Base-by-base conservation (phyloP, 2,329 filamentous ascomycete species). In the Colletotrichum sp. region DNA sequence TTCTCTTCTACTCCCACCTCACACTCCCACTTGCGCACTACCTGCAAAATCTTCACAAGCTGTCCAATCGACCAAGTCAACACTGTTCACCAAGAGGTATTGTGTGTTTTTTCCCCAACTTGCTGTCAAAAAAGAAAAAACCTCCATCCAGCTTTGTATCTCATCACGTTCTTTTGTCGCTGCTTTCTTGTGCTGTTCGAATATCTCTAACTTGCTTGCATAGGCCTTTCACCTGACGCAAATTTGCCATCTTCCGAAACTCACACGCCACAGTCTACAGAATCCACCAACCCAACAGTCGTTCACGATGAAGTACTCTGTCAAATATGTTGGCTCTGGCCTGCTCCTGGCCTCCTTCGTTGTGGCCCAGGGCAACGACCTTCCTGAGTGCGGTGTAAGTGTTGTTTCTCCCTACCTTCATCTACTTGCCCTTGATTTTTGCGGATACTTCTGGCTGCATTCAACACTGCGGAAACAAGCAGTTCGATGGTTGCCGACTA, bases 351-450 rank as follows among this genome's bases (percentile, higher is more conserved):
- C 85, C 64, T 80, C 85, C 55, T 85, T 80, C 76, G 82, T 82
- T 21, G 84, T 76, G 67, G 84, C 62, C 69, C 82, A 73, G 82
- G 52, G 36, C 36, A 55, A 62, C 28, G 18, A 83, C 71, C 87
- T 91, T 66, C 86, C 89, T 38, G 73, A 80, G 21, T 92, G 90
- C 79, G 89, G 87, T 82, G 90, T 92, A 88, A 87, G 90, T 86
- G 18, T 7, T 52, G 5, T 30, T 26, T 16, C 16, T 52, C 30
- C 18, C 9, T 16, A 36, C 15, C 43, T n/a, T 64, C 13, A 9
- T 28, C 55, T 26, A 24, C 18, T 64, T 52, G 18, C 36, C 55
- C 28, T 24, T n/a, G 26, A 7, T 21, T 52, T 21, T 21, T 18
- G n/a, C 43, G 43, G n/a, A 21, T 52, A 13, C 10, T 52, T 52